Percentiles rank a stretch among this genome's conserved stretches.
phyloP scores from a whole-genome alignment of 2,329 filamentous ascomycete genomes.

The Alternaria incomplexa region DNA sequence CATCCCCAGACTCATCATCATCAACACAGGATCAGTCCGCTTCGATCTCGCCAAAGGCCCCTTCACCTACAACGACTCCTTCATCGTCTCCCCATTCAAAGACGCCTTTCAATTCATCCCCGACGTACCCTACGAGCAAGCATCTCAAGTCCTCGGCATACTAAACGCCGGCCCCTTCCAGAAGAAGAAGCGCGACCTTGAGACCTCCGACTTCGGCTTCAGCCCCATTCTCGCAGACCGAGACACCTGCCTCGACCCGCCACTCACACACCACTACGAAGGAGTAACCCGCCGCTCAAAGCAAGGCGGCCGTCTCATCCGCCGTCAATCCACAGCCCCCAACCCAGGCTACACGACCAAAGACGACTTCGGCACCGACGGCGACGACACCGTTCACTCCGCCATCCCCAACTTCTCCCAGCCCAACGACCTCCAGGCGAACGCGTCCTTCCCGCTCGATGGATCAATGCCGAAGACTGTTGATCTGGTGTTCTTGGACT shows the following conservation, averaged over 20 bases:
- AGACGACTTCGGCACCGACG: constrained; percentile 64
- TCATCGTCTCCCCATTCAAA: constrained; percentile 63
- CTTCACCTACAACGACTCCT: constrained; percentile 62
- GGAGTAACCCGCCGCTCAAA: constrained; percentile 33
- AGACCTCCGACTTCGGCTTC: constrained; percentile 45
- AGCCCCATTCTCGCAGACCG: constrained; percentile 45
- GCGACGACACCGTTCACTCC: constrained; percentile 63
- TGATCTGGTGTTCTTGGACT: constrained; percentile 63
- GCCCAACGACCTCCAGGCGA: constrained; percentile 59
- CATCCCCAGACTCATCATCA: constrained; percentile 62
- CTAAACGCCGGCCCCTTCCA: constrained; percentile 54
- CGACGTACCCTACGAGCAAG: constrained; percentile 58
- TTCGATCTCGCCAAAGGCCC: constrained; percentile 69
- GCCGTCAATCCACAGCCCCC: constrained; percentile 54
- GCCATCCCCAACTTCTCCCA: constrained; percentile 55
- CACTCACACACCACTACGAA: constrained; percentile 37
- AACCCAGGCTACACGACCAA: constrained; percentile 61
- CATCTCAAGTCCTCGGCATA: constrained; percentile 48
- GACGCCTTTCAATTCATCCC: constrained; percentile 62
- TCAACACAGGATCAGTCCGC: constrained; percentile 66
- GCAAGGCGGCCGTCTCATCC: constrained; percentile 52
- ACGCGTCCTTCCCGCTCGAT: constrained; percentile 56
- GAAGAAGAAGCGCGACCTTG: constrained; percentile 43
- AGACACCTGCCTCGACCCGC: constrained; percentile 59
- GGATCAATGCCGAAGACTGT: constrained; percentile 54